phyloP scores from a whole-genome alignment of 208 protist species.

The Wallacemonas collosoma region DNA sequence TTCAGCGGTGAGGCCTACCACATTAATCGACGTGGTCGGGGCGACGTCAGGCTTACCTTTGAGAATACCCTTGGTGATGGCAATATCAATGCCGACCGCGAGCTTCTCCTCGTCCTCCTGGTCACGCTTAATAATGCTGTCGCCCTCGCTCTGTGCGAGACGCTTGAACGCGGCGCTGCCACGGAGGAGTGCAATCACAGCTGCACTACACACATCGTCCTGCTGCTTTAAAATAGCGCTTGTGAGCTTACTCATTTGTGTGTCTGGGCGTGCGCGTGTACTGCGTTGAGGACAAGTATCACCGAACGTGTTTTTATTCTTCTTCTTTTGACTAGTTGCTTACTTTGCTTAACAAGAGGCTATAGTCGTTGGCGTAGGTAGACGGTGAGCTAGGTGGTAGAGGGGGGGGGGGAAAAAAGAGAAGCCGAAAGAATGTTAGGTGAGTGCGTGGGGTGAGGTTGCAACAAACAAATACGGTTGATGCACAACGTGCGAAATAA shows the following conservation, averaged over 20 bases:
- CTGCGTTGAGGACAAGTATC: no score
- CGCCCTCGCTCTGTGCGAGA: constrained; percentile 68
- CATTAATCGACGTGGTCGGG: constrained; percentile 56
- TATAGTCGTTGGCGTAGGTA: not conserved
- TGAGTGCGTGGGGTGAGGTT: no score
- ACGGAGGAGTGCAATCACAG: constrained; percentile 58
- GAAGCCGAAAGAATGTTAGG: constrained; percentile 1
- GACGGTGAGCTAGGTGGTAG: not conserved
- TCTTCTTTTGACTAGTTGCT: no score
- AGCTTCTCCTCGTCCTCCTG: constrained; percentile 89
- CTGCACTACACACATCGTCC: constrained; percentile 81
- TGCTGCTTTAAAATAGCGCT: constrained; percentile 68
- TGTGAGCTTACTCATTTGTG: constrained; percentile 32
- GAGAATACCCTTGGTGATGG: constrained; percentile 71
- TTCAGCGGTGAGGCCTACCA: constrained; percentile 72
- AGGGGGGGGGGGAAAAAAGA: not conserved
- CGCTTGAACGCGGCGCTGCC: constrained; percentile 49
- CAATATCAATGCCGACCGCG: constrained; percentile 79
- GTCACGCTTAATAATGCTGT: constrained; percentile 79
- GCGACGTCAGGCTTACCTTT: constrained; percentile 38
- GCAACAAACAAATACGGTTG: no score
- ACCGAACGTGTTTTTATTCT: no score
- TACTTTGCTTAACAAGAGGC: no score
- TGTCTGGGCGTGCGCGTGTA: not conserved
- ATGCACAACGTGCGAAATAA: no score